Percentiles rank a stretch among this genome's conserved stretches.
phyloP scores from a whole-genome alignment of 495 filamentous ascomycete species.

The Xylaria nigripes region DNA sequence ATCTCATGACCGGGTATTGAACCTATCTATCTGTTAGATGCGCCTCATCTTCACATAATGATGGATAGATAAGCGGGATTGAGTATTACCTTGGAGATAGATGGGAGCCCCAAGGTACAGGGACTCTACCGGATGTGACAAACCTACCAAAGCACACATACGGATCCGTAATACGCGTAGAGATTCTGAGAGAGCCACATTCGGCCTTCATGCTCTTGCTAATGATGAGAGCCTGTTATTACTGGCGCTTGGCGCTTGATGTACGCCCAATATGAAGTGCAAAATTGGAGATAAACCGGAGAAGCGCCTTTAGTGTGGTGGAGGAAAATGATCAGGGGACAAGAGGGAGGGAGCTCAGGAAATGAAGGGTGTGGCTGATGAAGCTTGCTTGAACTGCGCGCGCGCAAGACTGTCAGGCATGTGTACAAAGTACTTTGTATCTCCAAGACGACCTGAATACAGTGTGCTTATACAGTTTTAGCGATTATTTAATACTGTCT shows the following conservation, averaged over 20 bases:
- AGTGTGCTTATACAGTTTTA: no score
- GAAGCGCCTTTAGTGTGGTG: slow-evolving; percentile 11
- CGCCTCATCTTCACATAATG: no score
- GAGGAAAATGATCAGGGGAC: slow-evolving; percentile 11
- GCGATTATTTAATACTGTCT: no score
- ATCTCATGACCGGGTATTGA: no score
- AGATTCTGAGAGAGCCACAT: not conserved
- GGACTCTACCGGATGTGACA: not conserved
- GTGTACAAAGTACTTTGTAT: no score
- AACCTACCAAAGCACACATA: not conserved
- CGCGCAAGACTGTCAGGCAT: no score
- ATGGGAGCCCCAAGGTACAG: not conserved
- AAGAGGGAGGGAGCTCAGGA: not conserved
- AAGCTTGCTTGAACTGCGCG: no score
- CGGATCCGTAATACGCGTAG: not conserved
- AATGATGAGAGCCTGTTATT: not conserved
- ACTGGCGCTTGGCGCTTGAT: slow-evolving; percentile 8
- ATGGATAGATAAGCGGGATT: not conserved
- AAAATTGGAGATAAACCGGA: slow-evolving; percentile 8
- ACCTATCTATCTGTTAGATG: no score
- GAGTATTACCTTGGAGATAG: not conserved
- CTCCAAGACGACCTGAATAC: not conserved
- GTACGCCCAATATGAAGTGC: slow-evolving; percentile 4
- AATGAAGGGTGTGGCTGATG: slow-evolving; percentile 13
- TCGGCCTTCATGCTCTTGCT: not conserved